phyloP scores from a whole-genome alignment of 2,329 filamentous ascomycete species.

The Aspergillus udagawae region DNA sequence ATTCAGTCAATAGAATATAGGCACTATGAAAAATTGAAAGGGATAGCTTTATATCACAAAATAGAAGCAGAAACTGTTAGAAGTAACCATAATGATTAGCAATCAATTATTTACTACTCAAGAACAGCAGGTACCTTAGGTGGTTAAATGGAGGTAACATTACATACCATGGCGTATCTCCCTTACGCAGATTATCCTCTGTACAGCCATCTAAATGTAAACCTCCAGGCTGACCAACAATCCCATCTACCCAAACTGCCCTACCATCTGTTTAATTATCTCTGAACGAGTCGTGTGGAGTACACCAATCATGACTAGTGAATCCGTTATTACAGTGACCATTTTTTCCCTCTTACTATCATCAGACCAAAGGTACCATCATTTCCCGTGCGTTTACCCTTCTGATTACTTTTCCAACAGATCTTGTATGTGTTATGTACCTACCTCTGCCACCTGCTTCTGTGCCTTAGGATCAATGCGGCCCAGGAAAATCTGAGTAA shows the following conservation, averaged over 20 bases:
- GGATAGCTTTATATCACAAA: neutral
- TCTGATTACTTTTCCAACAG: slow-evolving; percentile 9
- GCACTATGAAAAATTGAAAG: neutral
- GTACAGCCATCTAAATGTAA: neutral
- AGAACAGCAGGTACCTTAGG: too few relatives aligned
- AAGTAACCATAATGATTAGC: too few relatives aligned
- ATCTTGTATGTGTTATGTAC: neutral
- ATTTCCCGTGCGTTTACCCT: slow-evolving; percentile 1
- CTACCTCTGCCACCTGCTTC: neutral
- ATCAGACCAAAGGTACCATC: neutral
- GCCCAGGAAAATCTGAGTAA: neutral
- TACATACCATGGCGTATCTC: neutral
- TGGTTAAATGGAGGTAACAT: neutral
- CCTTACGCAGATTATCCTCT: neutral
- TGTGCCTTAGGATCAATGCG: neutral
- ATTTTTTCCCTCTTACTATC: slow-evolving; percentile 14
- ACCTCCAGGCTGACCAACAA: neutral
- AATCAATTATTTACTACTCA: neutral
- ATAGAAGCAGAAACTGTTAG: too few relatives aligned
- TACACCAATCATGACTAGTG: slow-evolving; percentile 11
- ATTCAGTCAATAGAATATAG: neutral
- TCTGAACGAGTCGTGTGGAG: neutral
- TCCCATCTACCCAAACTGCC: neutral
- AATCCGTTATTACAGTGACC: slow-evolving; percentile 9
- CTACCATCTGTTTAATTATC: neutral